Evolutionary conservation across 2,329 filamentous ascomycete species (phyloP).

Genomic region (Penicillium sp.): DNA sequence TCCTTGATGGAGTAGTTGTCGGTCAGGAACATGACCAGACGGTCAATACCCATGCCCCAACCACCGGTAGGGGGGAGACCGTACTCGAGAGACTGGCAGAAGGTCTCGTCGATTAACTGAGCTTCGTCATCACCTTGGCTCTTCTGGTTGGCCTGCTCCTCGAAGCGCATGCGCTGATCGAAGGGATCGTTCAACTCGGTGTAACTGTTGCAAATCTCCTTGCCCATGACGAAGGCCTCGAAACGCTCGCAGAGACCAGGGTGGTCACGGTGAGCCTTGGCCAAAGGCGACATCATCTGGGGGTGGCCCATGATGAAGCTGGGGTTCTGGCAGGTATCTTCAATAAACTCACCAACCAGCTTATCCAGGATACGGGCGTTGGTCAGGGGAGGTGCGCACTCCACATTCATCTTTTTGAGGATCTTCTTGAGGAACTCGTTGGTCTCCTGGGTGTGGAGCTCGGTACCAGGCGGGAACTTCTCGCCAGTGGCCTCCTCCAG

Average conservation of each 20-base stretch:
- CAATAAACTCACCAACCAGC: conserved; percentile 89
- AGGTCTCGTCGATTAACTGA: conserved; percentile 92
- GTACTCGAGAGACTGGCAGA: conserved; percentile 85
- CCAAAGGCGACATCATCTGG: conserved; percentile 88
- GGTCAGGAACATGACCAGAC: conserved; percentile 92
- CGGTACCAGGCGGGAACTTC: conserved; percentile 85
- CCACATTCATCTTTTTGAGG: conserved; percentile 84
- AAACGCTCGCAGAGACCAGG: conserved; percentile 93
- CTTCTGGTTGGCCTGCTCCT: conserved; percentile 96
- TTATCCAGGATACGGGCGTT: conserved; percentile 97
- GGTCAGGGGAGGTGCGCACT: conserved; percentile 85
- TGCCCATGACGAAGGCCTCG: conserved; percentile 95
- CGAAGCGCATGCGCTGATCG: conserved; percentile 85
- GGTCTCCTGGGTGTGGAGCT: conserved; percentile 86
- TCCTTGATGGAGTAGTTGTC: conserved; percentile 96
- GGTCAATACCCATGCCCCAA: conserved; percentile 95
- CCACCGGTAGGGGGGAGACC: conserved; percentile 91
- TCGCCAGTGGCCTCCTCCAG: conserved; percentile 86
- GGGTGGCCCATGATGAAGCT: conserved; percentile 86
- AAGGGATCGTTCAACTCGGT: conserved; percentile 98
- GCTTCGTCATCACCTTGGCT: conserved; percentile 96
- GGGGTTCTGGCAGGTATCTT: conserved; percentile 89
- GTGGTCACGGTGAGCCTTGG: conserved; percentile 84
- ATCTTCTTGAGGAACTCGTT: conserved; percentile 81
- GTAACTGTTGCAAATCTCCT: conserved; percentile 63